phyloP scores from a whole-genome alignment of 768 basidiomycete species.

The Nidula microcarpa region DNA sequence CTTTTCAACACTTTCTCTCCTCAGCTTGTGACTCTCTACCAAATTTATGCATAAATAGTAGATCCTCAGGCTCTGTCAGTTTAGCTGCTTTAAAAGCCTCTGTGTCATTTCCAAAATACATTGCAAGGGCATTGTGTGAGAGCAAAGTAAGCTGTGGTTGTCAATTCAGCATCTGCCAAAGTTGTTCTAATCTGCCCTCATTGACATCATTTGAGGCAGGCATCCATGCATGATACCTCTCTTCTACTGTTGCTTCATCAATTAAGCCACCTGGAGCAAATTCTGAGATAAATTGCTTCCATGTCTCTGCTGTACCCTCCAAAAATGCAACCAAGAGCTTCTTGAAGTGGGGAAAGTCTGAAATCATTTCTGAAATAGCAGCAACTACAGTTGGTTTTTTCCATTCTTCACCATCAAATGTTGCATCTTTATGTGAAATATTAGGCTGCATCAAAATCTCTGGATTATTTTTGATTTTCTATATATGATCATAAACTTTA shows the following conservation, averaged over 20 bases:
- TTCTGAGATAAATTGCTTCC: slow-evolving; percentile 15
- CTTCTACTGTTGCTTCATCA: slow-evolving; percentile 5
- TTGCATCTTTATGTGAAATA: slow-evolving; percentile 2
- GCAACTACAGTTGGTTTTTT: slow-evolving; percentile 13
- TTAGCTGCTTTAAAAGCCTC: slow-evolving; percentile 6
- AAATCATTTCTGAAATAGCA: slow-evolving; percentile 4
- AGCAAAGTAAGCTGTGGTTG: neutral
- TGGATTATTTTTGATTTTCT: slow-evolving; percentile 13
- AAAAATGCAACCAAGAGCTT: slow-evolving; percentile 16
- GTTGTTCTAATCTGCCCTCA: slow-evolving; percentile 10
- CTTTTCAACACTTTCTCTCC: slow-evolving; percentile 1
- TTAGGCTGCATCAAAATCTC: slow-evolving; percentile 12
- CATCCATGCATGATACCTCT: slow-evolving; percentile 7
- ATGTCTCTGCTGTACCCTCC: slow-evolving; percentile 15
- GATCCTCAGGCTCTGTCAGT: slow-evolving; percentile 5
- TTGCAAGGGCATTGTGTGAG: slow-evolving; percentile 6
- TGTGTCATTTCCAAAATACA: slow-evolving; percentile 10
- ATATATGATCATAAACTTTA: slow-evolving; percentile 8
- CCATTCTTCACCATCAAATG: slow-evolving; percentile 19
- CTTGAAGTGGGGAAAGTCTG: slow-evolving; percentile 11
- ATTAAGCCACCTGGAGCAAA: slow-evolving; percentile 12
- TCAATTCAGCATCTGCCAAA: neutral
- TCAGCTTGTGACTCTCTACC: slow-evolving; percentile 2
- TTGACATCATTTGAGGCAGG: slow-evolving; percentile 14
- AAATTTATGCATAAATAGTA: neutral